Evolutionary conservation across 129 eudicot genomes (phyloP), one percentile per base, ranked within the genome.

Genomic region (Heracleum sosnowskyi): DNA sequence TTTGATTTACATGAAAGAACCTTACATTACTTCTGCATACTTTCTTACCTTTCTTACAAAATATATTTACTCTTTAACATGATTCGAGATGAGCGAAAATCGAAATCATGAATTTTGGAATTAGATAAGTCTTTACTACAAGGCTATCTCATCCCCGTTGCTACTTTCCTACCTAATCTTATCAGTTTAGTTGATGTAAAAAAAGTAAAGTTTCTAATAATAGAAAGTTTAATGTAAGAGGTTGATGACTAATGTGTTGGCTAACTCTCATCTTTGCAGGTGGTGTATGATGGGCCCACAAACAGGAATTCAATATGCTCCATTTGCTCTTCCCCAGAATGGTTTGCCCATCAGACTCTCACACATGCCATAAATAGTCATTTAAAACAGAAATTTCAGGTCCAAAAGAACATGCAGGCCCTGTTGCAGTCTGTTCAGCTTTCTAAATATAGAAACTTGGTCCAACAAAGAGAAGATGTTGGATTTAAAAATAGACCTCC

Each of bases 281-380:
- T 94, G 97, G 97, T 89, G 96, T 80, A 80, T 90, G 88, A 72
- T 91, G 84, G 98, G 90, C 84, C 98, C 97, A 83, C 96, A 91
- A 24, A 87, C 90, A 81, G 98, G 88, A 62, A 90, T 94, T 40
- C 96, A 91, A 64, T 94, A 94, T 78, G 98, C 93, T 24, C 98
- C 98, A 60, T 94, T 94, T 82, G 93, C 98, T 28, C 98, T 94
- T 84, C 98, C 98, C 79, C 96, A 91, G 80, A 90, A 91, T 91
- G 98, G 98, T 12, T 73, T 91, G 78, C 98, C 97, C 78, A 83
- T 94, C 24, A 84, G 76, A 80, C 83, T 91, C 73, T 83, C 39
- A 76, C 86, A 69, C 82, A n/a, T n/a, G n/a, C n/a, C n/a, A n/a
- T n/a, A 91, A 81, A 81, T 82, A 37, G 78, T 62, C 78, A 68